A percentile compares a stretch with the other conserved stretches of the same genome.
phyloP scores from a whole-genome alignment of 2,329 filamentous ascomycete species.

The Drechslera avenae region DNA sequence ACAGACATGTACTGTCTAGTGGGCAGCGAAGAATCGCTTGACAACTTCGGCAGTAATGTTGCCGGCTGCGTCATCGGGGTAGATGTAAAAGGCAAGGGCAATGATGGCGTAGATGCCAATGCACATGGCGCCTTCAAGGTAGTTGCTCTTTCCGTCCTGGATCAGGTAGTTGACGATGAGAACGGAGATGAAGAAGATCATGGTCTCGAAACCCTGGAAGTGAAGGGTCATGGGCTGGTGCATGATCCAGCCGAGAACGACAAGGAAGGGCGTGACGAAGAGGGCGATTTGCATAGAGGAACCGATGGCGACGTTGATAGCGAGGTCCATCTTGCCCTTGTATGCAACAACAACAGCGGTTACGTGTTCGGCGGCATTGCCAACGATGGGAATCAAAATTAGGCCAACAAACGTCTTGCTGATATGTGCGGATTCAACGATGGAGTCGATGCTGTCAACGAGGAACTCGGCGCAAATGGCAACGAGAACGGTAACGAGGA shows the following conservation, averaged over 20 bases:
- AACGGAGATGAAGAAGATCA: constrained; percentile 81
- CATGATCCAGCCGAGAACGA: constrained; percentile 62
- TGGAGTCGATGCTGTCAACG: constrained; percentile 60
- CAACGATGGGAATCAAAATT: constrained; percentile 62
- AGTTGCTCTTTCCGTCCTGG: constrained; percentile 83
- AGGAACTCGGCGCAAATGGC: constrained; percentile 60
- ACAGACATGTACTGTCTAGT: background rate
- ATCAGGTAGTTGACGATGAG: constrained; percentile 90
- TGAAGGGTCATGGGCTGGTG: constrained; percentile 67
- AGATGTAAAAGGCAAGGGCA: constrained; percentile 65
- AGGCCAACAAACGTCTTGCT: constrained; percentile 63
- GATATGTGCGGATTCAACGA: constrained; percentile 58
- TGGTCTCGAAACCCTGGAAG: constrained; percentile 88
- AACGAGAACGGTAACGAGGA: constrained; percentile 56
- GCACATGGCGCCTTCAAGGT: constrained; percentile 75
- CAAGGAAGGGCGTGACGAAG: constrained; percentile 63
- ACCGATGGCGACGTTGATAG: constrained; percentile 61
- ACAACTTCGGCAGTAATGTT: constrained; percentile 37
- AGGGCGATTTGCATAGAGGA: constrained; percentile 62
- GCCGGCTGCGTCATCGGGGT: constrained; percentile 58
- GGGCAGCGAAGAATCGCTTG: constrained; percentile 32
- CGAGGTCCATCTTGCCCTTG: constrained; percentile 64
- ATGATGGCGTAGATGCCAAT: constrained; percentile 63
- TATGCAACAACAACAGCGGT: constrained; percentile 60
- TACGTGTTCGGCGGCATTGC: constrained; percentile 63